Evolutionary conservation across 2,329 filamentous ascomycete species (phyloP), one percentile per base, ranked within the genome.

Genomic region (Aphanoascus verrucosus): DNA sequence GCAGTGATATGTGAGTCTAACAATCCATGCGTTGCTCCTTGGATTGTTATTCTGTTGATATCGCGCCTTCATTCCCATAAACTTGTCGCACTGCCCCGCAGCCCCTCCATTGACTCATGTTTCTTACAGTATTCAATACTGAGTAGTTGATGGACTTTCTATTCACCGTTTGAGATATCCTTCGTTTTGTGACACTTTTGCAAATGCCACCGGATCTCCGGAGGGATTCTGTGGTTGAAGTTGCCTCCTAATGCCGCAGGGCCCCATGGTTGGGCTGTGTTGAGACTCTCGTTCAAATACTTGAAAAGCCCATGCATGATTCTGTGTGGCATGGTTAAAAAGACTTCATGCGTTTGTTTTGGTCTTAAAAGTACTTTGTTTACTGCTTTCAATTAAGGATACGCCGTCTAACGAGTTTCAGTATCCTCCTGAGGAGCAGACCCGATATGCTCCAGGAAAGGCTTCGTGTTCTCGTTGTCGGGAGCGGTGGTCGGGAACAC

Each of bases 401-500:
- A 2, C 15, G 7, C 7, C 19, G 3, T 49, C 46, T 49, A 35
- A 49, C 31, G 12, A 40, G 46, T 31, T 12, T 14, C 40, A 49
- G 46, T 40, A 23, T 45, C 40, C 17, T 46, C 50, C n/a, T 40
- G 14, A 31, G 44, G 43, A 54, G 47, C 45, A 46, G 20, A 37
- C 19, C 38, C 47, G 50, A 52, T 41, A 72, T 72, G 69, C 63
- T 68, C 53, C 66, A 69, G 60, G 72, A 74, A 65, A 67, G 67
- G 59, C 76, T 88, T 58, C 80, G 83, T 61, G 78, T 96, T 61
- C 83, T 97, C 58, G 82, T 97, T 58, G 83, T 97, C 60, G 91
- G 93, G 64, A 94, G 91, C 67, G 93, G 93, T 61, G 93, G 91
- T 62, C 84, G 93, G 63, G 93, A 98, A 73, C 89, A 97, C 72